These are phyloP conservation scores for Gracilaria caudata DNA, from an alignment of 23 red algal species.

Conservation along the genomic window DNA sequence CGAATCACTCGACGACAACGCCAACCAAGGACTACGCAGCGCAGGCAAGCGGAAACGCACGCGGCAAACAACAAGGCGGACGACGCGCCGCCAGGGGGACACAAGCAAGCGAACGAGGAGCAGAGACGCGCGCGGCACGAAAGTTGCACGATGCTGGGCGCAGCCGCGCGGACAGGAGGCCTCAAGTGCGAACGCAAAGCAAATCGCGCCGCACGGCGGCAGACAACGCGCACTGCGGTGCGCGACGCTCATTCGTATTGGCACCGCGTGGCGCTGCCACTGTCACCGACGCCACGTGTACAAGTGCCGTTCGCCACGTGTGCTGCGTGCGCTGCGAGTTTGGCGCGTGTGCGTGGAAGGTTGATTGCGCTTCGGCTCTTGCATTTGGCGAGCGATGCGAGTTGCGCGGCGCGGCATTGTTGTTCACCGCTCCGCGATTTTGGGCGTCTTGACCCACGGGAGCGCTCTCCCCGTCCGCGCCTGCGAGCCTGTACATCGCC, in stretches of 20 bases:
- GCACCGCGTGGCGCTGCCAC: constrained; percentile 7
- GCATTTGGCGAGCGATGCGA: not conserved
- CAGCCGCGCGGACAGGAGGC: too few species aligned
- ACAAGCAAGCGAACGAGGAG: not conserved
- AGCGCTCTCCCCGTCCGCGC: not conserved
- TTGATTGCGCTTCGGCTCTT: not conserved
- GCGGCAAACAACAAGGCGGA: not conserved
- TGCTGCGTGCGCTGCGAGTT: not conserved
- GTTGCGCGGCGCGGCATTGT: too few species aligned
- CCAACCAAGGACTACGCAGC: not conserved
- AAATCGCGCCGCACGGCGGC: not conserved
- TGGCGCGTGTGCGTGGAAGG: not conserved
- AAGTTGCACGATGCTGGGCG: not conserved
- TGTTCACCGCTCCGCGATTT: too few species aligned
- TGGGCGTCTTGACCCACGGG: too few species aligned
- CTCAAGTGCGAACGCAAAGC: not conserved
- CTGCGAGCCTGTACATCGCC: too few species aligned
- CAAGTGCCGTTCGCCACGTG: not conserved
- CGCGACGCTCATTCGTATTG: constrained; percentile 12
- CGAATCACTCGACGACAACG: too few species aligned
- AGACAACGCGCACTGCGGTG: not conserved
- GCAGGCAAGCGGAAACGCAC: not conserved
- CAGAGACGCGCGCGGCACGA: not conserved
- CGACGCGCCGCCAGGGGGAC: not conserved
- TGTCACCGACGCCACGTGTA: not conserved